phyloP scores from a whole-genome alignment of 805 yeast species.

The Yamadazyma tumulicola region DNA sequence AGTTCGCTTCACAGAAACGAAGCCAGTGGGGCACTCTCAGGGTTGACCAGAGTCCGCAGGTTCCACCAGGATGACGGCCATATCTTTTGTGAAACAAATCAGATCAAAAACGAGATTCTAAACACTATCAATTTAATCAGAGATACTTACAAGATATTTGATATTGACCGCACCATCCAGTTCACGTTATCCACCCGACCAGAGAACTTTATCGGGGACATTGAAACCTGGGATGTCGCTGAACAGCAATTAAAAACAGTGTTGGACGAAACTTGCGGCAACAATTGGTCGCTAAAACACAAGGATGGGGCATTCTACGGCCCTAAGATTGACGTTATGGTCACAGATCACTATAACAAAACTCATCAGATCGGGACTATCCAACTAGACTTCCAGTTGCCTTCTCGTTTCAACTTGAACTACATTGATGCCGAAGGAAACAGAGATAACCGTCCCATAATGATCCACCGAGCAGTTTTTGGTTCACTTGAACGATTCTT shows the following conservation, averaged over 20 bases:
- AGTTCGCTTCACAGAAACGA: slow-evolving; percentile 92
- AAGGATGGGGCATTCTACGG: slow-evolving; percentile 99
- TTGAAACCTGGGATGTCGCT: slow-evolving; percentile 78
- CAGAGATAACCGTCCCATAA: slow-evolving; percentile 68
- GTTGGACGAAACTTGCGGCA: slow-evolving; percentile 41
- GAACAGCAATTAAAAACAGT: slow-evolving; percentile 63
- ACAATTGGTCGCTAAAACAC: slow-evolving; percentile 67
- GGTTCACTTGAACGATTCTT: slow-evolving; percentile 93
- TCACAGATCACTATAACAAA: slow-evolving; percentile 76
- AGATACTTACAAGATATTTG: slow-evolving; percentile 69
- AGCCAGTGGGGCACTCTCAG: slow-evolving; percentile 89
- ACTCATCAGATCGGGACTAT: slow-evolving; percentile 93
- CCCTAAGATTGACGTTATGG: slow-evolving; percentile 86
- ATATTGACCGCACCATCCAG: slow-evolving; percentile 50
- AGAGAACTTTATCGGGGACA: slow-evolving; percentile 66
- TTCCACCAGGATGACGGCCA: slow-evolving; percentile 99
- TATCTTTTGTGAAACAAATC: slow-evolving; percentile 80
- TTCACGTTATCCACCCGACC: slow-evolving; percentile 80
- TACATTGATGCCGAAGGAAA: slow-evolving; percentile 55
- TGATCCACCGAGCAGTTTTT: slow-evolving; percentile 93
- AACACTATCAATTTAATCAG: slow-evolving; percentile 71
- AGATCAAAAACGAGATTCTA: slow-evolving; percentile 69
- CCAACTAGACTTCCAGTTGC: slow-evolving; percentile 93
- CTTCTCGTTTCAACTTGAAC: slow-evolving; percentile 72
- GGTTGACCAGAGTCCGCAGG: slow-evolving; percentile 87